Base-by-base conservation (phyloP, 352 stramenopile species). In the Pythium vanterpoolii region DNA sequence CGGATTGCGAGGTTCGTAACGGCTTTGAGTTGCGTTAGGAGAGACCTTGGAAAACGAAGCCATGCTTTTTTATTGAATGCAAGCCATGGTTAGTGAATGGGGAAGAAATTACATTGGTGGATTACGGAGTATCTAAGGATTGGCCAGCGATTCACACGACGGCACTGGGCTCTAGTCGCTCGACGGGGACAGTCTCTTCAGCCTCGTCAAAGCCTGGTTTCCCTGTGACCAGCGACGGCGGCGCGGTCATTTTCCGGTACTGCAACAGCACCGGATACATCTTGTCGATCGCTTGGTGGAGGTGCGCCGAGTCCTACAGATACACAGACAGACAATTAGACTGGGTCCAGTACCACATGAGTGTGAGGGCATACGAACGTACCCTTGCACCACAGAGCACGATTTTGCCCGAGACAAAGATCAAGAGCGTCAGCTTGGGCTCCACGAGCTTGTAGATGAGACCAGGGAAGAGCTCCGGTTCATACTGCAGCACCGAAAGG, bases 401-500 rank as follows among this genome's bases (percentile, higher is more conserved):
- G 33, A 99, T 86, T 71, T 99, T 99, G 30, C 98, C 98, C 23
- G 89, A 98, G 11, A 99, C 97, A 74, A 99, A 99, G 60, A 99
- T 98, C 26, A 99, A 68, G 23, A 99, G 73, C n/a, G 98, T 98
- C n/a, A 98, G 86, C 68, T 98, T 98, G 23, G 97, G 96, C 49
- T 90, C 82, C 3, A 98, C 73, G 71, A 99, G 88, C 44, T 97
- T 89, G 82, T 99, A 99, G 66, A 99, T 99, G 21, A 99, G 79
- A 9, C 98, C 98, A 10, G 97, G 96, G 75, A 99, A 99, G n/a
- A 99, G 76, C 66, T 99, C 98, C 0, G 98, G 98, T 64, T 99
- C 98, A 72, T 99, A 99, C 40, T 82, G 64, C 5, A 34, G 18
- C 40, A 8, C 21, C 18, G 36, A 50, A 18, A n/a, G n/a, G n/a